Base-by-base conservation (phyloP, 2,329 filamentous ascomycete genomes). In the Colletotrichum tropicicola region DNA sequence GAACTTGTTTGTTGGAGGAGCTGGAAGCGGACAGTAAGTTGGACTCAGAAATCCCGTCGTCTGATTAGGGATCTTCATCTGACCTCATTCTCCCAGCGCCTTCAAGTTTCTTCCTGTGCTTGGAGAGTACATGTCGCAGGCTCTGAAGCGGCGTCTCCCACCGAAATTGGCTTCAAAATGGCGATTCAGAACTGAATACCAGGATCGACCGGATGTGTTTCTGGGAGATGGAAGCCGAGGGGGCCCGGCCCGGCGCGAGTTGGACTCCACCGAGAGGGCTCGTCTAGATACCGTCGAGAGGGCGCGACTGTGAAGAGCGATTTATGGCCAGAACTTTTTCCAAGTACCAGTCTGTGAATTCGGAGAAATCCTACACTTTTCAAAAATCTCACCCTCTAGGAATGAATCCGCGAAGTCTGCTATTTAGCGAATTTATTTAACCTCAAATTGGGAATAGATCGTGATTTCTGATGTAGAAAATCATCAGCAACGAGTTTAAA, bases 1-100 rank as follows among this genome's bases (percentile, higher is more conserved):
- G 5, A 79, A 80, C 1, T 65, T 85, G 0, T 85, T 85, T 62
- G 19, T 86, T 1, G 82, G 81, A 0, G 83, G 80, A 0, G 83
- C 81, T 2, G 82, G 81, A 0, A 80, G 78, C 32, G 81, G 82
- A 21, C 81, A 83, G 53, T 57, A 39, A 47, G 53, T 57, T 32
- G 15, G 7, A 41, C n/a, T n/a, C n/a, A 41, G 37, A 19, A 3
- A 19, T 3, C 15, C 15, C n/a, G 30, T 35, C 30, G 30, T 35
- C 15, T 35, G 9, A 10, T 35, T 35, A 3, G 30, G 15, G n/a
- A n/a, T n/a, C n/a, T n/a, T n/a, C 5, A 13, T 5, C 39, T 45
- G 0, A 45, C 19, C 10, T n/a, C 1, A 2, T 13, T 35, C 3
- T 12, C 21, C 1, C n/a, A 57, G 71, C 64, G 71, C 58, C 6